Evolutionary conservation across 352 stramenopile species (phyloP).

Genomic region (Pythium coloratum): DNA sequence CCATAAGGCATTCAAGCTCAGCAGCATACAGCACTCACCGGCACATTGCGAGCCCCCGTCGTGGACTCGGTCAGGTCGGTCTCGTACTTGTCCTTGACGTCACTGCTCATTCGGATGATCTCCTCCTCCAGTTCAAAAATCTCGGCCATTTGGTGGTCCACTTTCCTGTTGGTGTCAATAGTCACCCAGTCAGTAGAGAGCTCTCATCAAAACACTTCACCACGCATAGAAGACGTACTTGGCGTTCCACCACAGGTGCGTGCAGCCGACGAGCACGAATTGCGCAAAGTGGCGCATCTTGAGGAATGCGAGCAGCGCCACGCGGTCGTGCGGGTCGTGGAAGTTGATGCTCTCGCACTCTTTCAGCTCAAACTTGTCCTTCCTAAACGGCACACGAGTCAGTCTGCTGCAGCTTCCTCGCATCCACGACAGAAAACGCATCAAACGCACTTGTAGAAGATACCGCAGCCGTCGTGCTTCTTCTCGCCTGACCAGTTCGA

Average conservation of each 20-base stretch:
- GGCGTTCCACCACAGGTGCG: conserved; percentile 87
- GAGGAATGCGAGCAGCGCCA: conserved; percentile 82
- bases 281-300: conserved; percentile 84
- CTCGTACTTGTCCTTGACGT: conserved; percentile 84
- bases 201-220: background rate
- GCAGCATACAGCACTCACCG: conserved; percentile 29
- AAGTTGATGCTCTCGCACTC: conserved; percentile 88
- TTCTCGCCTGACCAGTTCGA: conserved; percentile 88
- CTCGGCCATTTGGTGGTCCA: conserved; percentile 87
- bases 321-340: conserved; percentile 82
- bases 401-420: background rate
- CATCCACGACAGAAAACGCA: background rate
- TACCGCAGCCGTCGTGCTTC: conserved; percentile 86
- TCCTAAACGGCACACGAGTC: conserved; percentile 30
- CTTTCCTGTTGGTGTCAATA: conserved; percentile 42
- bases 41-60: conserved; percentile 54
- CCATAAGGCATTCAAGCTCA: background rate
- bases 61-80: conserved; percentile 49
- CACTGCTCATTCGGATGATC: conserved; percentile 74
- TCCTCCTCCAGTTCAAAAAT: conserved; percentile 83
- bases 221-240: conserved; percentile 44
- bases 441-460: conserved; percentile 79
- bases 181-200: background rate
- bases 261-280: conserved; percentile 80
- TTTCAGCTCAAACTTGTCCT: conserved; percentile 85